Percentiles rank a stretch among this genome's conserved stretches.
These are phyloP conservation scores for Coemansia sp. DNA, from an alignment of 192 early-diverging fungal species.

Conservation along the genomic window DNA sequence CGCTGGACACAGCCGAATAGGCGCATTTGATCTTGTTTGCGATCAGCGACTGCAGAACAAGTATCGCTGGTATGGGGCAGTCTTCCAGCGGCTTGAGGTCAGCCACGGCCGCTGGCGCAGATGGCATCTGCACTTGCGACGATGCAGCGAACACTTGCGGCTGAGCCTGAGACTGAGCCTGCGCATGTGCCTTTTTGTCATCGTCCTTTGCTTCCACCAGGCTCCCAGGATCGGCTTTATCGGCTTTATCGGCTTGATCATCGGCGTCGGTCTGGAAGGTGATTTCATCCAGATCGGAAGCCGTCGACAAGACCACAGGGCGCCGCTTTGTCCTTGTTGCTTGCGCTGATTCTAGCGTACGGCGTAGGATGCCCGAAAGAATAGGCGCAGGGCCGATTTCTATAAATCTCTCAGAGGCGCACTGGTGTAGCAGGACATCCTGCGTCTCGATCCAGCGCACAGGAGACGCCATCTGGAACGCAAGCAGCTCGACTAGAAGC, in stretches of 20 bases:
- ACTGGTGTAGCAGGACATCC: slow-evolving; percentile 75
- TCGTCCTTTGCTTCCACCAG: too few relatives aligned
- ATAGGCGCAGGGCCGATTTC: slow-evolving; percentile 89
- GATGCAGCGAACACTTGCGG: slow-evolving; percentile 59
- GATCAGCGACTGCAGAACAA: slow-evolving; percentile 74
- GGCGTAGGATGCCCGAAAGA: slow-evolving; percentile 81
- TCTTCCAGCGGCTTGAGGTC: slow-evolving; percentile 50
- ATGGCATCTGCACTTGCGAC: slow-evolving; percentile 19
- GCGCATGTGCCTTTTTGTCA: too few relatives aligned
- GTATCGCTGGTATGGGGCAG: slow-evolving; percentile 70
- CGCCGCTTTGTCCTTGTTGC: slow-evolving; percentile 64
- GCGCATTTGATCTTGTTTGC: slow-evolving; percentile 90
- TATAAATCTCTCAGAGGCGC: slow-evolving; percentile 75
- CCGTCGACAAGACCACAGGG: slow-evolving; percentile 70
- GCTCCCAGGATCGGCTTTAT: slow-evolving; percentile 2
- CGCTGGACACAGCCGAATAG: slow-evolving; percentile 64
- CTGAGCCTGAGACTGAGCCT: slow-evolving; percentile 41
- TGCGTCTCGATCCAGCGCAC: slow-evolving; percentile 98
- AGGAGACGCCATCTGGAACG: slow-evolving; percentile 94
- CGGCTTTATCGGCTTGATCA: slow-evolving; percentile 52
- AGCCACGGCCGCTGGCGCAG: not conserved
- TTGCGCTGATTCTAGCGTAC: slow-evolving; percentile 69
- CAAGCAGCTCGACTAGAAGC: slow-evolving; percentile 83
- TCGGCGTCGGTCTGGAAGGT: slow-evolving; percentile 63
- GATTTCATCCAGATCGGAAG: slow-evolving; percentile 61